Percentiles rank a stretch among this genome's conserved stretches.
Evolutionary conservation across 2,329 filamentous ascomycete species (phyloP).

Genomic region (Botrytis pseudocinerea): DNA sequence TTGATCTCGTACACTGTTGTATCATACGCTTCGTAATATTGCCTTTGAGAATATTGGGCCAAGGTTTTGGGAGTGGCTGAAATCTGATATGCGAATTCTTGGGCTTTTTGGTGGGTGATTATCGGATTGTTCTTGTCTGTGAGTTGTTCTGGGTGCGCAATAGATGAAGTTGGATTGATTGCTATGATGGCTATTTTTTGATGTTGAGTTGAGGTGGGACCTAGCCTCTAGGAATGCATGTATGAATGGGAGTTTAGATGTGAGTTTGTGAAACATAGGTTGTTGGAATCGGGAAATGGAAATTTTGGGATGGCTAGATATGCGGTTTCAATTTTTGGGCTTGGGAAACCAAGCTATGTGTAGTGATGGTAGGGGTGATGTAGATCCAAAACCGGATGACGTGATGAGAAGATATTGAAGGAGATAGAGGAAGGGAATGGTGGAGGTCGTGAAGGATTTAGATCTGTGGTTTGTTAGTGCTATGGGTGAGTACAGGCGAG

Average conservation of each 20-base stretch:
- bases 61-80: not conserved
- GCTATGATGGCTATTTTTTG: not conserved
- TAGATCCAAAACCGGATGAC: not conserved
- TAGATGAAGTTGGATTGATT: not conserved
- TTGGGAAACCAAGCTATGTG: not conserved
- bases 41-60: not conserved
- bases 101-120: not conserved
- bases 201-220: too few species aligned
- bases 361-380: not conserved
- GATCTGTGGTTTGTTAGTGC: not conserved
- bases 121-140: not conserved
- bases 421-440: rapidly evolving
- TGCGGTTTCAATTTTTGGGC: not conserved
- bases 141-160: not conserved
- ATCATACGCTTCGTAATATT: not conserved
- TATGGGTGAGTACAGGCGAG: not conserved
- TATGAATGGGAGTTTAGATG: not conserved
- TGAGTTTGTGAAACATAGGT: not conserved
- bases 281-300: not conserved
- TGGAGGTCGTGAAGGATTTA: not conserved
- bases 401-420: not conserved
- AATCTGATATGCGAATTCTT: not conserved
- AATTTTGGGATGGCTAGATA: not conserved
- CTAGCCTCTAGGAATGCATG: too few species aligned
- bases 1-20: not conserved